phyloP scores from a whole-genome alignment of 257 asterid species.

The Paulownia fortunei region DNA sequence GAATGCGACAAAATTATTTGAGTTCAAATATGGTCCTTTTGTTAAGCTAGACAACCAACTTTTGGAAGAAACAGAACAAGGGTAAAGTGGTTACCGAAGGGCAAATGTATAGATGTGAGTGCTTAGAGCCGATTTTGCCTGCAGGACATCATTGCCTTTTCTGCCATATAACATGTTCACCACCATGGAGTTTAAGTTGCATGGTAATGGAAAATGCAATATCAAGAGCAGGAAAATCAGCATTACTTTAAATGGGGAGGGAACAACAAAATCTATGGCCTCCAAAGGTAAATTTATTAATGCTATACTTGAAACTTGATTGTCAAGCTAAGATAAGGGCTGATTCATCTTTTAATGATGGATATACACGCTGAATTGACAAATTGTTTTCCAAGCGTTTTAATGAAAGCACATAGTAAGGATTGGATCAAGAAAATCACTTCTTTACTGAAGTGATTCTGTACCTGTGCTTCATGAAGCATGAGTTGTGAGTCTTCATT shows the following conservation, averaged over 20 bases:
- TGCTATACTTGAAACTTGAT: too few relatives aligned
- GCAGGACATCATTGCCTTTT: neutral
- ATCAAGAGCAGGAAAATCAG: neutral
- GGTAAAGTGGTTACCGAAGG: neutral
- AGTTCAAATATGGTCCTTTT: neutral
- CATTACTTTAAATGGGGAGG: too few relatives aligned
- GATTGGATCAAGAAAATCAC: neutral
- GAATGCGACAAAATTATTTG: neutral
- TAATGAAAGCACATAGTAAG: too few relatives aligned
- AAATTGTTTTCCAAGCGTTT: too few relatives aligned
- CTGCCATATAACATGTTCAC: neutral
- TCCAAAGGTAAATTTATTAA: neutral
- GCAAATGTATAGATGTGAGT: conserved; percentile 1
- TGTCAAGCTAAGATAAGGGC: too few relatives aligned
- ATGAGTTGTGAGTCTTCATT: neutral
- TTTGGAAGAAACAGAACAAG: neutral
- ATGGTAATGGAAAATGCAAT: conserved; percentile 8
- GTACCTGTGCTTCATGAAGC: too few relatives aligned
- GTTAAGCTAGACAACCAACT: neutral
- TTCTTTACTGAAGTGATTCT: too few relatives aligned
- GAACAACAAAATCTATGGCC: too few relatives aligned
- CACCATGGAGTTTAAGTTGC: neutral
- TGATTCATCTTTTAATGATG: too few relatives aligned
- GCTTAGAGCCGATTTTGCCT: neutral
- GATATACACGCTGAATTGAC: too few relatives aligned